Base-by-base conservation (phyloP, 129 eudicot species). In the Tagetes patula region DNA sequence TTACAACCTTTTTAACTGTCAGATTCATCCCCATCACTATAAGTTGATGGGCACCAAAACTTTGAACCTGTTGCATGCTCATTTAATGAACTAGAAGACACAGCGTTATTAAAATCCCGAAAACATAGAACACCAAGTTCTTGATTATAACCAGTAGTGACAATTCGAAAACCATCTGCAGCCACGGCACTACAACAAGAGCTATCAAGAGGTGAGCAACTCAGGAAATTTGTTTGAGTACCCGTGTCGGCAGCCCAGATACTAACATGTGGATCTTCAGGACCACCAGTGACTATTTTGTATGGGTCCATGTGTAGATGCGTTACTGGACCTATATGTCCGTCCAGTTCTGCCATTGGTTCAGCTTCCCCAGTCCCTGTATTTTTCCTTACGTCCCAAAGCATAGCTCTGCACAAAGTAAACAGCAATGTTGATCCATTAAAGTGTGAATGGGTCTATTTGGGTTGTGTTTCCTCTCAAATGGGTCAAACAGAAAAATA, bases 381-480 rank as follows among this genome's bases (percentile, higher is more conserved):
- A 56, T 66, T 73, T 83, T 67, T 86, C 85, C 97, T 86, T 7
- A 86, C 67, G 79, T 91, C 97, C 96, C 93, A 91, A 61, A 91
- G 87, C 82, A 75, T 77, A 63, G 91, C 91, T 65, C 97, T 88
- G 89, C 84, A 70, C 64, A 13, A 61, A 77, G 38, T 50, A 49
- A 64, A 78, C 56, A 78, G n/a, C 34, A 62, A 50, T 50, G 36
- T 64, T 45, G 43, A 39, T 14, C 53, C 54, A 66, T 66, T 39
- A 34, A 10, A 20, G 3, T 46, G 34, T 68, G 5, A 45, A 41
- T 3, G 65, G 42, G 64, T 52, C 47, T 11, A 11, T 38, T 9
- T 68, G 31, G 72, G 3, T 33, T 33, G 45, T 46, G 42, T 68
- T 4, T 32, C n/a, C 30, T 68, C 59, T 68, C 10, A 12, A 47